Conservation (phyloP, 1,284 basidiomycete species). For the Xerocomus cyaneibrunnescens region DNA sequence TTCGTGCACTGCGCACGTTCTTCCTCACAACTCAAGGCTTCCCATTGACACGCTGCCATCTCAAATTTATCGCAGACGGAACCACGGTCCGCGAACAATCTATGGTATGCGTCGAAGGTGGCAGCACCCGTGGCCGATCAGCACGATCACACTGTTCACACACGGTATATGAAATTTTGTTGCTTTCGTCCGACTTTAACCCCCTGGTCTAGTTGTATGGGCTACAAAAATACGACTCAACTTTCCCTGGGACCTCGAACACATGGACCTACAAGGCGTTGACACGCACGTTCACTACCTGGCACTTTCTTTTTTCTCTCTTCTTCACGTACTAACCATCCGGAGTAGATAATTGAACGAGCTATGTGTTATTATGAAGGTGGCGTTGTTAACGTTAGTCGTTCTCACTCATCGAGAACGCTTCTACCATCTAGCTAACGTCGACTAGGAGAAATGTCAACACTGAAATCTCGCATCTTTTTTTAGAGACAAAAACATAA, state of each 20-base stretch:
- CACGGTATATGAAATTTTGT: background rate
- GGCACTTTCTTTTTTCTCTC: background rate
- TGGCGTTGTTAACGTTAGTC: background rate
- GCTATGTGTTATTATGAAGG: background rate
- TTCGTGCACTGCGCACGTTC: background rate
- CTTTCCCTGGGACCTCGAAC: background rate
- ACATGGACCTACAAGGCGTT: background rate
- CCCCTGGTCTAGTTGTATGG: background rate
- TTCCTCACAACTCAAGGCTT: background rate
- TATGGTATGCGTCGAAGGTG: background rate
- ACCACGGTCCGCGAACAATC: background rate
- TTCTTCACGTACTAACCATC: background rate
- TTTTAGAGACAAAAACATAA: slow-evolving; percentile 1
- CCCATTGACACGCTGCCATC: background rate
- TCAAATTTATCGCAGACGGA: background rate
- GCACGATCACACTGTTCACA: background rate
- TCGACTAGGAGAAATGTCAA: background rate
- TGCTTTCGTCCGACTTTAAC: background rate
- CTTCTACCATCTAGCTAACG: background rate
- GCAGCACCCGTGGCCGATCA: background rate
- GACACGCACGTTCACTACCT: background rate
- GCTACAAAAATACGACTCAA: background rate
- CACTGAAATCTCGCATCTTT: background rate
- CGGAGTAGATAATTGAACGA: background rate
- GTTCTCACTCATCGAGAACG: background rate